Conservation (phyloP, 495 filamentous ascomycete genomes). For the Alectoria sarmentosa region DNA sequence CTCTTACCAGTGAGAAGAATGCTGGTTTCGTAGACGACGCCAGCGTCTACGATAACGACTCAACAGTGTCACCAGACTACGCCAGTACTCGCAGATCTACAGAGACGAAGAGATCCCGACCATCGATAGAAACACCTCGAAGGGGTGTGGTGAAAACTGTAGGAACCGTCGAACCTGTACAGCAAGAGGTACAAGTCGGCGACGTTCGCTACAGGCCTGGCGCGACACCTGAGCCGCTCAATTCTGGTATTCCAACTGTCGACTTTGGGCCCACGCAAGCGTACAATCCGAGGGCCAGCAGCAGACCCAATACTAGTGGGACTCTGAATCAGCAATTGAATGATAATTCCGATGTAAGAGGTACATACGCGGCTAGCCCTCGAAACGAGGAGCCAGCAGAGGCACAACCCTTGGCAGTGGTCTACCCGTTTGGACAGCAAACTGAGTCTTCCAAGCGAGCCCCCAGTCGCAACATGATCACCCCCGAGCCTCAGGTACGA, state of each 20-base stretch:
- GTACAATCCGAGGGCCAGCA: slow-evolving; percentile 47
- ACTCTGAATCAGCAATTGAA: slow-evolving; percentile 28
- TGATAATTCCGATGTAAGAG: slow-evolving; percentile 28
- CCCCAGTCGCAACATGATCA: slow-evolving; percentile 29
- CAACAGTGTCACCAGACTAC: slow-evolving; percentile 51
- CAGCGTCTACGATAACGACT: slow-evolving; percentile 46
- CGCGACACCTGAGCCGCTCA: slow-evolving; percentile 27
- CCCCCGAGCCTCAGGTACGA: slow-evolving; percentile 24
- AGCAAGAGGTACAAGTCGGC: slow-evolving; percentile 50
- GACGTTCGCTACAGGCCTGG: slow-evolving; percentile 49
- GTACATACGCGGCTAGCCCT: slow-evolving; percentile 29
- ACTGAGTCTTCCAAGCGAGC: slow-evolving; percentile 19
- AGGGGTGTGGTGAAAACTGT: slow-evolving; percentile 79
- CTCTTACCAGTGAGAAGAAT: slow-evolving; percentile 28
- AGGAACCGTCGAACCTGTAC: slow-evolving; percentile 48
- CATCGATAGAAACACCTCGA: slow-evolving; percentile 61
- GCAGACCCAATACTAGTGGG: slow-evolving; percentile 23
- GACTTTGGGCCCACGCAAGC: slow-evolving; percentile 80
- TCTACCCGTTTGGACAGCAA: slow-evolving; percentile 11
- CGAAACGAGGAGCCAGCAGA: slow-evolving; percentile 17
- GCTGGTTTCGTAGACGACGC: slow-evolving; percentile 30
- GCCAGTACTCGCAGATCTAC: slow-evolving; percentile 62
- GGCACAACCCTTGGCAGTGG: slow-evolving; percentile 10
- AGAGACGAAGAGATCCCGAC: slow-evolving; percentile 50
- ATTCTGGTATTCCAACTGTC: slow-evolving; percentile 60